Percentiles rank a stretch among this genome's conserved stretches.
These are phyloP conservation scores for Candida takata DNA, from an alignment of 805 yeast genomes.

Conservation along the genomic window DNA sequence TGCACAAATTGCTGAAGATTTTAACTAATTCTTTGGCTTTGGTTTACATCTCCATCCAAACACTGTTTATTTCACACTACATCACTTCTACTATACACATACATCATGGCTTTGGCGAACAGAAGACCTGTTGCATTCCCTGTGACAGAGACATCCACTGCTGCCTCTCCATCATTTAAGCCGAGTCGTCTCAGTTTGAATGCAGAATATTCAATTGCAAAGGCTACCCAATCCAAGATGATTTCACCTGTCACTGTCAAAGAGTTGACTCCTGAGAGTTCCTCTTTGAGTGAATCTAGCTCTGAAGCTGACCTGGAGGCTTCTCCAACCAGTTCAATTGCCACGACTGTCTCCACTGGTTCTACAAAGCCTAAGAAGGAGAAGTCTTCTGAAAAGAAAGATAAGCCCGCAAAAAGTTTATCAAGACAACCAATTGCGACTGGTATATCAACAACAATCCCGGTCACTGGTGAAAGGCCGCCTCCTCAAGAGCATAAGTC, in stretches of 20 bases:
- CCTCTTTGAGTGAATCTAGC: conserved; percentile 14
- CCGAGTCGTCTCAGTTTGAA: conserved; percentile 25
- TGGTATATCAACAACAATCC: conserved; percentile 72
- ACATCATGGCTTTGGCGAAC: conserved; percentile 55
- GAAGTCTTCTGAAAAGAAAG: conserved; percentile 16
- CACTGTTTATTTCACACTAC: background rate
- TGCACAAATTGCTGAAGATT: conserved; percentile 17
- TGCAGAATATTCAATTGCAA: conserved; percentile 12
- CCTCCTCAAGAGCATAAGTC: conserved; percentile 58
- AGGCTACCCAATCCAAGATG: conserved; percentile 3
- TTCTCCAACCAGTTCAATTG: conserved; percentile 20
- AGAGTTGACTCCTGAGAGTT: conserved; percentile 22
- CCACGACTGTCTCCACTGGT: conserved; percentile 13
- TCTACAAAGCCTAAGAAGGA: conserved; percentile 10
- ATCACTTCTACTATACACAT: background rate
- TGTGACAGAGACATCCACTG: conserved; percentile 23
- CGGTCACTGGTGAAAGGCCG: conserved; percentile 73
- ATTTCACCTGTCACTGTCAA: conserved; percentile 13
- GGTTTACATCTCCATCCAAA: background rate
- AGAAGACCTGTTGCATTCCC: conserved; percentile 57
- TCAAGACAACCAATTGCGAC: conserved; percentile 38
- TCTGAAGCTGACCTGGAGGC: conserved; percentile 21
- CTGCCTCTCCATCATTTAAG: conserved; percentile 24
- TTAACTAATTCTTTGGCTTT: conserved; percentile 22
- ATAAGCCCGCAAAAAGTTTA: conserved; percentile 20